Evolutionary conservation across 768 basidiomycete species (phyloP), one percentile per base, ranked within the genome.

Genomic region (Cantharellus anzutake): DNA sequence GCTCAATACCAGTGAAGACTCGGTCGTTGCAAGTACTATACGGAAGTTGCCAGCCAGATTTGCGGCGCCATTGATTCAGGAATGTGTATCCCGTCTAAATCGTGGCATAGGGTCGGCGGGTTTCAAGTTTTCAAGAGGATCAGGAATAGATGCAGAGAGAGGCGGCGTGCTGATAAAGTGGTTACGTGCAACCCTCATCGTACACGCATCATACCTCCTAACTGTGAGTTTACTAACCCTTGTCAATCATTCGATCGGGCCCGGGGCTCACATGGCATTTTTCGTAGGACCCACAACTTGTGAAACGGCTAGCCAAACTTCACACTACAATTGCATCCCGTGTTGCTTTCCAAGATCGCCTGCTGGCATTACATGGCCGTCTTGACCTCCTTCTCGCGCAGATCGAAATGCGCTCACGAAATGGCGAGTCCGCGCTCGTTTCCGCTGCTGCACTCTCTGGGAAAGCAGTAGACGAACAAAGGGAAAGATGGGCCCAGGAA

Each of bases 341-440:
- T 29, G 72, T 96, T 41, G 76, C 82, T 35, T 72, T 97, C 52
- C 87, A 96, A 63, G 84, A 90, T 63, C 86, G 82, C 60, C 75
- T 99, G 20, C 74, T 93, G 5, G 81, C 86, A 2, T 75, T 99
- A 48, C 86, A 82, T 61, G 96, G 96, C 37, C 81, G 90, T 60
- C 75, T 98, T 38, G 94, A 97, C 67, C 86, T 92, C 75, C 88
- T 96, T 34, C 76, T 97, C 56, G 85, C 90, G 0, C 96, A 98
- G 68, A 86, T 97, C 59, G 87, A 93, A 68, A 78, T 92, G 72
- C 80, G 93, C 85, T n/a, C 73, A 76, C 11, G 79, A 83, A 29
- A 75, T 80, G 2, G 74, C 20, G 20, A 29, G 78, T 7, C 7
- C 11, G 11, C 52, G 7, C 11, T 37, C 7, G 52, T 55, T 3